A percentile compares a stretch with the other conserved stretches of the same genome.
Conservation (phyloP, 1,139 yeast genomes). For the Diutina siamensis region DNA sequence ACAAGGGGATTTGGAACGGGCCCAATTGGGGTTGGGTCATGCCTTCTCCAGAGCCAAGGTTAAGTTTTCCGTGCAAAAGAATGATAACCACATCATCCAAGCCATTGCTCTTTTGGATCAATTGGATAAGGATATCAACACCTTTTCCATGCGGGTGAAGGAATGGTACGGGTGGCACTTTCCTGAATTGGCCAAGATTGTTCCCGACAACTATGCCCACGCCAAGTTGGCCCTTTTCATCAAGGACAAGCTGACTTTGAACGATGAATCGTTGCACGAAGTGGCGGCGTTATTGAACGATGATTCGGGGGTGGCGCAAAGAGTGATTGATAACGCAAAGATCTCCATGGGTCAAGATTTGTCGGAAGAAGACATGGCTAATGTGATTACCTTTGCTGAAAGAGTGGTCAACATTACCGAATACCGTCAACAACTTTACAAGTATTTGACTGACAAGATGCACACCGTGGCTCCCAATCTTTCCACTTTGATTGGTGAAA, state of each 20-base stretch:
- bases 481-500: slow-evolving; percentile 94
- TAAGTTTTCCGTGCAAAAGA: slow-evolving; percentile 96
- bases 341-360: slow-evolving; percentile 99
- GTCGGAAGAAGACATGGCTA: slow-evolving; percentile 85
- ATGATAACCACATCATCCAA: slow-evolving; percentile 97
- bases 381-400: slow-evolving; percentile 83
- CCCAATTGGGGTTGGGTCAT: slow-evolving; percentile 97
- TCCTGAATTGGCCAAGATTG: slow-evolving; percentile 95
- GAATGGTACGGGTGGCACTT: slow-evolving; percentile 99
- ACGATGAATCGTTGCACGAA: slow-evolving; percentile 79
- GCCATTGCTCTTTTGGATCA: slow-evolving; percentile 96
- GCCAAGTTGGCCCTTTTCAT: slow-evolving; percentile 77
- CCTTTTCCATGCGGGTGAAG: slow-evolving; percentile 97
- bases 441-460: slow-evolving; percentile 90
- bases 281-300: slow-evolving; percentile 82
- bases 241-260: slow-evolving; percentile 75
- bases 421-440: slow-evolving; percentile 80
- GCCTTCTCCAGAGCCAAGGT: slow-evolving; percentile 98
- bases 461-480: slow-evolving; percentile 96
- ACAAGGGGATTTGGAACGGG: slow-evolving; percentile 93
- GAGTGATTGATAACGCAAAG: slow-evolving; percentile 77
- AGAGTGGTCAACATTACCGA: slow-evolving; percentile 90
- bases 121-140: slow-evolving; percentile 92
- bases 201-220: slow-evolving; percentile 81
- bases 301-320: slow-evolving; percentile 90